Evolutionary conservation across 192 early-diverging fungal species (phyloP).

Genomic region (Cetraspora pellucida): DNA sequence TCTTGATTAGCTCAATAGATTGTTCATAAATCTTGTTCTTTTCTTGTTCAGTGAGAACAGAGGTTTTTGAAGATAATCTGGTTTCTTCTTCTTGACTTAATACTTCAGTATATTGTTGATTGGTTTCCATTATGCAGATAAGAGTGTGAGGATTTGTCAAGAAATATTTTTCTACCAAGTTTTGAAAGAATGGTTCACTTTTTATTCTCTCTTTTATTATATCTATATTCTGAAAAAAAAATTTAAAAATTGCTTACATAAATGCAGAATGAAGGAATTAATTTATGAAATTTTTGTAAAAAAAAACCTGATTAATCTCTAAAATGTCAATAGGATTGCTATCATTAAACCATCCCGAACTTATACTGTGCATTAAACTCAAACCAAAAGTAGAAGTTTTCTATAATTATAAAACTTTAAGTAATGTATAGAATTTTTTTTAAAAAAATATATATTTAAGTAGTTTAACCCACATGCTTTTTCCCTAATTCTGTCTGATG

Average conservation of each 20-base stretch:
- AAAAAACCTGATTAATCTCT: constrained; percentile 68
- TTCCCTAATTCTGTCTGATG: constrained; percentile 89
- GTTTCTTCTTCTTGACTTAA: constrained; percentile 66
- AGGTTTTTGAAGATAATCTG: constrained; percentile 65
- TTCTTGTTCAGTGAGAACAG: constrained; percentile 61
- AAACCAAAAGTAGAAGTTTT: constrained; percentile 89
- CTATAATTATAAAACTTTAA: constrained; percentile 42
- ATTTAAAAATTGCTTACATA: background rate
- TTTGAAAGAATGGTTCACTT: constrained; percentile 71
- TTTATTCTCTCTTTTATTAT: constrained; percentile 64
- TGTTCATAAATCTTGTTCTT: constrained; percentile 63
- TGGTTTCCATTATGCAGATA: constrained; percentile 82
- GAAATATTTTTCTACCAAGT: constrained; percentile 75
- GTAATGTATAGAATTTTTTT: background rate
- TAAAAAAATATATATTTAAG: background rate
- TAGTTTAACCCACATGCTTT: constrained; percentile 66
- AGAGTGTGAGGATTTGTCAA: constrained; percentile 78
- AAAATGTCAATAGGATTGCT: constrained; percentile 82
- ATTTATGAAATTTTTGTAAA: too few species aligned
- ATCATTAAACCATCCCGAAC: constrained; percentile 87
- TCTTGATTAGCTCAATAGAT: constrained; percentile 64
- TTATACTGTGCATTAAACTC: constrained; percentile 71
- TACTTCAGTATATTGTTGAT: constrained; percentile 60
- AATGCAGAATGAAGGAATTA: background rate
- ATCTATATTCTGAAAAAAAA: constrained; percentile 60